A percentile compares a stretch with the other conserved stretches of the same genome.
Evolutionary conservation across 2,329 filamentous ascomycete species (phyloP).

Genomic region (Trichoderma lentiforme): DNA sequence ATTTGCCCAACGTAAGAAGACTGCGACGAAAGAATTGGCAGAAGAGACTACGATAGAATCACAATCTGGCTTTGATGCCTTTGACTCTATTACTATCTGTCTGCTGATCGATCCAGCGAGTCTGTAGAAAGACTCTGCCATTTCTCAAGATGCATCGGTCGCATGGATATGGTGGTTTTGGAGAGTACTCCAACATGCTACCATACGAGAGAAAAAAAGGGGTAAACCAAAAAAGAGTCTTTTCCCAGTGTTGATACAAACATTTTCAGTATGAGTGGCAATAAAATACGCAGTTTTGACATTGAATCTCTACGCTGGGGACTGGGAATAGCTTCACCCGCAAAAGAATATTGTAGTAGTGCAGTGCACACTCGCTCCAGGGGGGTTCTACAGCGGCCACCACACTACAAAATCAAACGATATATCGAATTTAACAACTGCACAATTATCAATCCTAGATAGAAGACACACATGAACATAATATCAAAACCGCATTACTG

Average conservation of each 20-base stretch:
- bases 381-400: neutral
- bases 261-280: too few relatives aligned
- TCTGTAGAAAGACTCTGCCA: neutral
- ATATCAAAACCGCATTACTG: too few relatives aligned
- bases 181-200: neutral
- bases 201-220: neutral
- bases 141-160: neutral
- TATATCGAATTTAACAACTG: neutral
- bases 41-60: neutral
- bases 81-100: neutral
- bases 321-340: conserved; percentile 8
- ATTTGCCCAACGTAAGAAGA: neutral
- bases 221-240: neutral
- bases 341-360: neutral
- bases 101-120: neutral
- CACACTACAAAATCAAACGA: neutral
- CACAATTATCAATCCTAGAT: neutral
- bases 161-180: neutral
- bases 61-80: neutral
- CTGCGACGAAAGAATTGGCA: neutral
- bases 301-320: neutral
- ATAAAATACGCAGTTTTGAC: neutral
- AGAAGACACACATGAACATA: neutral
- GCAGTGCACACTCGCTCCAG: neutral
- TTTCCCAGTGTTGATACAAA: neutral